These are phyloP conservation scores for Mimosa bimucronata DNA, from an alignment of 306 rosid genomes.

Conservation along the genomic window DNA sequence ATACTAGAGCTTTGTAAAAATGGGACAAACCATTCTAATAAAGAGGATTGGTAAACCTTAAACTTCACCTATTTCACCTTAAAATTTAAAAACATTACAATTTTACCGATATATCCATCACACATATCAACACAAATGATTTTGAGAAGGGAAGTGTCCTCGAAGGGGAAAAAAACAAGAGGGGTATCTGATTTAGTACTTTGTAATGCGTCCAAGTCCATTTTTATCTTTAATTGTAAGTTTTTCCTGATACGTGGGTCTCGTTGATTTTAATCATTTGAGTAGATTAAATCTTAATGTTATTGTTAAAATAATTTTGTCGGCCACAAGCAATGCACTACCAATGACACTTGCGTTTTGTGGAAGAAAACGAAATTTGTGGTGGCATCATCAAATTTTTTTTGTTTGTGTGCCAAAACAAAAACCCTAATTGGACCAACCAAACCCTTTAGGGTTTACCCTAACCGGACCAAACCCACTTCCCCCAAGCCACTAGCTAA, in stretches of 20 bases:
- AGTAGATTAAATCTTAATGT: background rate
- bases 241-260: background rate
- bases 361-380: conserved; percentile 21
- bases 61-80: too few relatives aligned
- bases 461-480: conserved; percentile 49
- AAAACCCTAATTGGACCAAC: conserved; percentile 69
- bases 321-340: background rate
- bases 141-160: too few relatives aligned
- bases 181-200: too few relatives aligned
- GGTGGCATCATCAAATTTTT: conserved; percentile 30
- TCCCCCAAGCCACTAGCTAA: conserved; percentile 29
- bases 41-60: too few relatives aligned
- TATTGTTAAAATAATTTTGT: background rate
- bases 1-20: too few relatives aligned
- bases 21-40: too few relatives aligned
- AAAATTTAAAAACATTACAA: too few relatives aligned
- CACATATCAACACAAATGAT: too few relatives aligned
- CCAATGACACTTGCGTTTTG: conserved; percentile 19
- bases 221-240: too few relatives aligned
- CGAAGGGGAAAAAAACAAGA: too few relatives aligned
- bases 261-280: background rate
- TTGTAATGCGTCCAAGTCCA: too few relatives aligned
- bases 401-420: conserved; percentile 15
- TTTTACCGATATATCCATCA: too few relatives aligned
- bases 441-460: conserved; percentile 40